phyloP scores from a whole-genome alignment of 352 stramenopile genomes.

The Thraustotheca clavata region DNA sequence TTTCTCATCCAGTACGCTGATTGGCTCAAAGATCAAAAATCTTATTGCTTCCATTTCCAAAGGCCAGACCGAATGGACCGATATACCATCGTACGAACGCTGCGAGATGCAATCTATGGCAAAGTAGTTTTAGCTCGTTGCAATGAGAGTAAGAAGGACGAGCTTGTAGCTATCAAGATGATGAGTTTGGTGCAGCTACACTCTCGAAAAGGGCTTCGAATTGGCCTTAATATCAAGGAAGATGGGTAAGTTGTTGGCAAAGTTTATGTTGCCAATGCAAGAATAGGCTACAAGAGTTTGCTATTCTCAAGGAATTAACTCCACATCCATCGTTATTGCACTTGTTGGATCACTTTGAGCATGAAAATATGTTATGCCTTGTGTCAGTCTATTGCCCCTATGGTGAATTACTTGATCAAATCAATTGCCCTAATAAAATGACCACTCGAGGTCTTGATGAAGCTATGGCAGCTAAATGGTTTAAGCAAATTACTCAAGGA shows the following conservation, averaged over 20 bases:
- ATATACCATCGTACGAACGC: constrained; percentile 32
- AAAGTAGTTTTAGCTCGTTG: constrained; percentile 38
- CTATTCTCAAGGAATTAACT: background rate
- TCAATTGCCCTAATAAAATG: constrained; percentile 20
- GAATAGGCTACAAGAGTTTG: constrained; percentile 9
- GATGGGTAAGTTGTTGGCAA: constrained; percentile 7
- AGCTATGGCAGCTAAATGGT: constrained; percentile 28
- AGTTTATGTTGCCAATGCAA: background rate
- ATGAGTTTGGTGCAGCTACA: constrained; percentile 55
- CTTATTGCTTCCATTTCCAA: constrained; percentile 5
- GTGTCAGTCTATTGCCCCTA: constrained; percentile 56
- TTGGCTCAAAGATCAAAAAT: background rate
- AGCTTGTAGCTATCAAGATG: constrained; percentile 46
- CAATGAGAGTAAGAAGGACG: constrained; percentile 22
- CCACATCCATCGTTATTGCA: constrained; percentile 26
- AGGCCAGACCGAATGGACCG: constrained; percentile 31
- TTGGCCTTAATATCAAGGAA: constrained; percentile 10
- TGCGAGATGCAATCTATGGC: constrained; percentile 48
- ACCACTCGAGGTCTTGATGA: constrained; percentile 22
- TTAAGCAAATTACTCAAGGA: constrained; percentile 40
- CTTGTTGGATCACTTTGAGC: constrained; percentile 46
- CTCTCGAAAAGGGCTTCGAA: constrained; percentile 27
- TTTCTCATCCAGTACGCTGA: background rate
- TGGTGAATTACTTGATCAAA: constrained; percentile 46
- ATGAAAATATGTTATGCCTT: constrained; percentile 38